Evolutionary conservation across 345 rosid species (phyloP).

Genomic region (Combretum micranthum): DNA sequence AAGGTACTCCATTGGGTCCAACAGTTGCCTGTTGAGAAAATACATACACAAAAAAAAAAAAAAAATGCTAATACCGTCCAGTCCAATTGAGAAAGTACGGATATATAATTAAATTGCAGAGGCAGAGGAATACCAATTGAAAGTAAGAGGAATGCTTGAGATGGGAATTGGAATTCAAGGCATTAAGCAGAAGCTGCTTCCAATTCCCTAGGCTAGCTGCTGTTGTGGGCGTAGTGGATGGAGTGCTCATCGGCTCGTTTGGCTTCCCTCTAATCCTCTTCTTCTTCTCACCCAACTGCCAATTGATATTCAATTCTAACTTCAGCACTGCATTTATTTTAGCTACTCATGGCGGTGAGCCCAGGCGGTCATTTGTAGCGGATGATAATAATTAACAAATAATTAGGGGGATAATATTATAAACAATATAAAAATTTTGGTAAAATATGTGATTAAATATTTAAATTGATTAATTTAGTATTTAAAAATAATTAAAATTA

Average conservation of each 20-base stretch:
- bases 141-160: slow-evolving; percentile 57
- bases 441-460: too few species aligned
- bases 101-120: neutral
- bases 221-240: slow-evolving; percentile 30
- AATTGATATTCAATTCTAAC: too few species aligned
- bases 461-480: too few species aligned
- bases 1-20: slow-evolving; percentile 70
- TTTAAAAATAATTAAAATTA: too few species aligned
- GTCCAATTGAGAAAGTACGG: neutral
- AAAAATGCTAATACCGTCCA: too few species aligned
- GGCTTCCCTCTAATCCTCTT: neutral
- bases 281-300: neutral
- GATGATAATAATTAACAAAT: too few species aligned
- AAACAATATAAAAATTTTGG: too few species aligned
- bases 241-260: neutral
- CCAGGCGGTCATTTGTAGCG: too few species aligned
- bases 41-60: neutral
- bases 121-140: slow-evolving; percentile 43
- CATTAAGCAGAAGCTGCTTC: slow-evolving; percentile 73
- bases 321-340: too few species aligned
- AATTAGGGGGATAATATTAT: too few species aligned
- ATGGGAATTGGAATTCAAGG: slow-evolving; percentile 61
- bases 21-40: slow-evolving; percentile 45
- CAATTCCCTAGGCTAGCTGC: slow-evolving; percentile 14
- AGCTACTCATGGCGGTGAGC: too few species aligned